Evolutionary conservation across 2,329 filamentous ascomycete genomes (phyloP).

Genomic region (Hymenoscyphus albidus): DNA sequence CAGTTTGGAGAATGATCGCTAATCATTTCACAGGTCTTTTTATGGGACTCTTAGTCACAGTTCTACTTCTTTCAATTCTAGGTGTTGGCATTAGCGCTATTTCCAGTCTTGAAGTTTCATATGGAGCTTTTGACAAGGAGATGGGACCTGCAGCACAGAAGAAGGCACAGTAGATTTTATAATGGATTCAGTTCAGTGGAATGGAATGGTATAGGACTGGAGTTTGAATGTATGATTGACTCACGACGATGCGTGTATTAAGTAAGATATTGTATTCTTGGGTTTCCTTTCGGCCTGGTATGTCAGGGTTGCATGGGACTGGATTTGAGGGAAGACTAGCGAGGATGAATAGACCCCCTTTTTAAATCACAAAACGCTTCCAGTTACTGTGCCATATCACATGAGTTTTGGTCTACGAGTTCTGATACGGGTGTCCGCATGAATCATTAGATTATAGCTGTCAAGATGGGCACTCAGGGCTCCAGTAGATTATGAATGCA

Average conservation of each 20-base stretch:
- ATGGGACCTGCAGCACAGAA: conserved; percentile 86
- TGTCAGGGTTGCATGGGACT: neutral
- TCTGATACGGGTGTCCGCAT: too few relatives aligned
- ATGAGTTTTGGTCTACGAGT: too few relatives aligned
- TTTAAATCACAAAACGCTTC: neutral
- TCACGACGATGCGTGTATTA: conserved; percentile 1
- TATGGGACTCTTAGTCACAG: conserved; percentile 70
- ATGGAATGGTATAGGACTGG: conserved; percentile 7
- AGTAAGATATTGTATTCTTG: conserved; percentile 8
- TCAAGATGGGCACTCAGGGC: too few relatives aligned
- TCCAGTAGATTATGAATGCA: too few relatives aligned
- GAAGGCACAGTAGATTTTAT: conserved; percentile 55
- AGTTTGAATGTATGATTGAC: conserved; percentile 5
- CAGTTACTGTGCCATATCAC: too few relatives aligned
- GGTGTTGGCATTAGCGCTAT: conserved; percentile 75
- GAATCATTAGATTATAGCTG: too few relatives aligned
- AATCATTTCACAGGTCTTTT: conserved; percentile 64
- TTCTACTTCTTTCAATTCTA: conserved; percentile 73
- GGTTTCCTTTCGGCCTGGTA: neutral
- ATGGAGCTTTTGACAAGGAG: conserved; percentile 95
- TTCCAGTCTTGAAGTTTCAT: conserved; percentile 79
- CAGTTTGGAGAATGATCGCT: neutral
- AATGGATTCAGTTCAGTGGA: neutral
- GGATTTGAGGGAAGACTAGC: neutral
- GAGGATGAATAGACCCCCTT: neutral